Percentiles rank a stretch among this genome's conserved stretches.
These are phyloP conservation scores for Fusarium hainanense DNA, from an alignment of 2,329 filamentous ascomycete genomes.

Conservation along the genomic window DNA sequence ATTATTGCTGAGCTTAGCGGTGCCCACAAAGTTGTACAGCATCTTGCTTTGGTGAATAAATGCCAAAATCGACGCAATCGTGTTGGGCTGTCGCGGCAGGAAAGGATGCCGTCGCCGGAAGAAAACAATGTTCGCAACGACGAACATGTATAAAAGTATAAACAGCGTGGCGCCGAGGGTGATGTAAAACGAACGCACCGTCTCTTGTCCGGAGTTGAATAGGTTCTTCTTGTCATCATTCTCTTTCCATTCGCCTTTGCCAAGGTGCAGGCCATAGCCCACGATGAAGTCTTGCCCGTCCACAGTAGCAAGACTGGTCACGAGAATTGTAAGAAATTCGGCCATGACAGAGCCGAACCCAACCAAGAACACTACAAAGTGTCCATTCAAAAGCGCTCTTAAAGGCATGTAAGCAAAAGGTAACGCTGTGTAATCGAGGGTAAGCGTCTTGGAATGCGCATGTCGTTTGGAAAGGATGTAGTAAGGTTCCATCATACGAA, in stretches of 20 bases:
- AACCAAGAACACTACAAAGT: conserved; percentile 74
- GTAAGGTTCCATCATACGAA: conserved; percentile 80
- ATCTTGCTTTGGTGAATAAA: conserved; percentile 86
- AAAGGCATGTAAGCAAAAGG: conserved; percentile 74
- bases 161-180: conserved; percentile 70
- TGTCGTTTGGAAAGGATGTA: conserved; percentile 75
- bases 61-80: conserved; percentile 79
- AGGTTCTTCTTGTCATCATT: conserved; percentile 37
- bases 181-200: conserved; percentile 71
- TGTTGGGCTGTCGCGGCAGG: conserved; percentile 80
- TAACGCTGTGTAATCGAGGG: conserved; percentile 78
- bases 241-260: conserved; percentile 15
- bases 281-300: conserved; percentile 70
- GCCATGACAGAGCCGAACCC: conserved; percentile 77
- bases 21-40: conserved; percentile 79
- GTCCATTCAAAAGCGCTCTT: conserved; percentile 70
- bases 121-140: conserved; percentile 70
- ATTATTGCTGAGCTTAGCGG: conserved; percentile 68
- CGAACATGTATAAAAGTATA: conserved; percentile 74
- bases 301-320: conserved; percentile 72
- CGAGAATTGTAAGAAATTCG: conserved; percentile 77
- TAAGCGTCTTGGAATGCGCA: conserved; percentile 72
- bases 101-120: conserved; percentile 73
- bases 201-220: conserved; percentile 68
- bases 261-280: conserved; percentile 25